Evolutionary conservation across 139 green algal species (phyloP).

Genomic region (Eudorina sp.): DNA sequence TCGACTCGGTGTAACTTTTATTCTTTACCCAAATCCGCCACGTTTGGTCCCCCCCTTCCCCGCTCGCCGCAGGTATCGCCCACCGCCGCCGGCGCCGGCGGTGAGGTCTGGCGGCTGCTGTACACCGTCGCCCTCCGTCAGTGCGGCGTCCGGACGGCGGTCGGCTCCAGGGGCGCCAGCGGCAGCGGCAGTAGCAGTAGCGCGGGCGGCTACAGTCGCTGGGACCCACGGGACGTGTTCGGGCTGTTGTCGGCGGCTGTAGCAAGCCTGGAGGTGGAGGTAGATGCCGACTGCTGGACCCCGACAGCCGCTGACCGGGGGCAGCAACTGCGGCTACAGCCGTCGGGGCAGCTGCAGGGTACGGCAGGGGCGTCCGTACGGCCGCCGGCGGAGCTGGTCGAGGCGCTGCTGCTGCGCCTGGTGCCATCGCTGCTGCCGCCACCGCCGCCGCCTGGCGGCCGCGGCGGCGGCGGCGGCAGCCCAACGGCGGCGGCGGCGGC

Average conservation of each 20-base stretch:
- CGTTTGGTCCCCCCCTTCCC: no score
- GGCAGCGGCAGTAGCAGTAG: not conserved
- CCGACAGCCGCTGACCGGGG: no score
- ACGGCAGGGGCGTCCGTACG: not conserved
- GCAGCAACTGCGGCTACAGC: not conserved
- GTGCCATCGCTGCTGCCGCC: not conserved
- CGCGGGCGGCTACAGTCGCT: not conserved
- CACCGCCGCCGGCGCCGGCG: not conserved
- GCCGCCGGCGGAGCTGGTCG: slow-evolving; percentile 18
- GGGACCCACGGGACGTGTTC: not conserved
- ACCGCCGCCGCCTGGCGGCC: not conserved
- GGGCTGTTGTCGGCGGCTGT: slow-evolving; percentile 10
- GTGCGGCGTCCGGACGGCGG: not conserved
- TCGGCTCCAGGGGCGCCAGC: not conserved
- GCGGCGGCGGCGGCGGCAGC: not conserved
- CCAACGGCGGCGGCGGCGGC: not conserved
- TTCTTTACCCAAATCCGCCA: no score
- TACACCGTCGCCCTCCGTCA: not conserved
- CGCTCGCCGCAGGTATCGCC: not conserved
- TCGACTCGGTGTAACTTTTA: no score
- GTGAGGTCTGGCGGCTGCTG: slow-evolving; percentile 1
- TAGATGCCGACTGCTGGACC: no score
- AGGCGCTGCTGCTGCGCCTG: slow-evolving; percentile 6
- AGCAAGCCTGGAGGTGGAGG: not conserved
- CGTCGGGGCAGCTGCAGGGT: not conserved